Conservation (phyloP, 371 early-diverging fungal species). For the Lichtheimia ornata region DNA sequence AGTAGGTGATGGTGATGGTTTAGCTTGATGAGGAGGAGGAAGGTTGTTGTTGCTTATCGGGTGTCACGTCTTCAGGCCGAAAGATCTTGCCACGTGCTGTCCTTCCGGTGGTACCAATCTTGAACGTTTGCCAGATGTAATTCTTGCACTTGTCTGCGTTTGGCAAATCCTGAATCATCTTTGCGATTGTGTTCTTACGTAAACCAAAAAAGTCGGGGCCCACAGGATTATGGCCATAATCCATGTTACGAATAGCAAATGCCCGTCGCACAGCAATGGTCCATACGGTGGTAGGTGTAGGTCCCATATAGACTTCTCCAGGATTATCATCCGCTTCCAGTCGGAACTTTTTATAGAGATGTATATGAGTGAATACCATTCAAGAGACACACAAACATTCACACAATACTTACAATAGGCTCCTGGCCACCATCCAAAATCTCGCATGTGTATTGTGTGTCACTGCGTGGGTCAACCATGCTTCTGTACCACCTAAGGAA, state of each 20-base stretch:
- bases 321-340: conserved; percentile 51
- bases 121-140: conserved; percentile 70
- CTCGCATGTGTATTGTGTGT: conserved; percentile 76
- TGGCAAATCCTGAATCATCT: conserved; percentile 90
- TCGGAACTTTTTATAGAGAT: conserved; percentile 8
- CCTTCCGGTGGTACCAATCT: conserved; percentile 26
- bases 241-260: conserved; percentile 74
- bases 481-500: conserved; percentile 68
- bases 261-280: conserved; percentile 52
- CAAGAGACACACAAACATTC: no score
- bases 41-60: not conserved
- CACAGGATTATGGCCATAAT: conserved; percentile 80
- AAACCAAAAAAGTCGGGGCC: conserved; percentile 95
- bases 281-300: conserved; percentile 58
- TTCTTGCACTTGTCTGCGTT: conserved; percentile 74
- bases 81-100: conserved; percentile 28
- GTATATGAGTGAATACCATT: no score
- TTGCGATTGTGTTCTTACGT: conserved; percentile 84
- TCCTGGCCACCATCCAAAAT: conserved; percentile 83
- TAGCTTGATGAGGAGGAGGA: not conserved
- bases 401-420: conserved; percentile 48
- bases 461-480: conserved; percentile 70
- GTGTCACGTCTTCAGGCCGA: conserved; percentile 20
- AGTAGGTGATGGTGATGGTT: not conserved
- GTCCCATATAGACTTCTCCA: conserved; percentile 34